A percentile compares a stretch with the other conserved stretches of the same genome.
Conservation (phyloP, 306 rosid genomes). For the Trifolium subterraneum region DNA sequence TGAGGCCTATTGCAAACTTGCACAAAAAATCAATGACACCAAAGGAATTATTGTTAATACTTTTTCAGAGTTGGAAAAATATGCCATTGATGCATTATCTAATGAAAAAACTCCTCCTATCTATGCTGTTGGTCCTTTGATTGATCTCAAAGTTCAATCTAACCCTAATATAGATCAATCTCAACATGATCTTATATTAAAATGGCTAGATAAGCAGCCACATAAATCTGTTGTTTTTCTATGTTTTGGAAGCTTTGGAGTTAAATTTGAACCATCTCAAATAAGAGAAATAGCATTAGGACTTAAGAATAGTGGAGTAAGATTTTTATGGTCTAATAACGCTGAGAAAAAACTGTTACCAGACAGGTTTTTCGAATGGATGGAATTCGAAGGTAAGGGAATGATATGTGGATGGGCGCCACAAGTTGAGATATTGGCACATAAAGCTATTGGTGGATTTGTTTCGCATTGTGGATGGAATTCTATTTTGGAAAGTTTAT, state of each 20-base stretch:
- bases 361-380: conserved; percentile 63
- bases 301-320: conserved; percentile 51
- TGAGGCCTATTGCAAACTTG: conserved; percentile 44
- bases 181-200: conserved; percentile 50
- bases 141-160: conserved; percentile 47
- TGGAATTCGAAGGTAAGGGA: conserved; percentile 52
- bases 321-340: conserved; percentile 60
- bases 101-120: conserved; percentile 53
- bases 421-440: conserved; percentile 60
- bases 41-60: conserved; percentile 69
- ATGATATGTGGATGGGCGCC: conserved; percentile 71
- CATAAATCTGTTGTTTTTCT: conserved; percentile 56
- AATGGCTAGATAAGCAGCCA: conserved; percentile 68
- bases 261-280: conserved; percentile 53
- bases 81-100: conserved; percentile 43
- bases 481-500: conserved; percentile 67
- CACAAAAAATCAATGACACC: conserved; percentile 48
- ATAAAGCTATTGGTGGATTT: conserved; percentile 60
- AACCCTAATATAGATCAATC: conserved; percentile 47
- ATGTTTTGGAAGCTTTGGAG: conserved; percentile 73
- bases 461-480: conserved; percentile 81
- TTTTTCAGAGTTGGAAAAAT: conserved; percentile 52
- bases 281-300: conserved; percentile 61
- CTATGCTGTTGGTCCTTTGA: conserved; percentile 64
- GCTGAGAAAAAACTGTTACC: conserved; percentile 43